Evolutionary conservation across 495 filamentous ascomycete species (phyloP).

Genomic region (Penicillium bialowiezense): DNA sequence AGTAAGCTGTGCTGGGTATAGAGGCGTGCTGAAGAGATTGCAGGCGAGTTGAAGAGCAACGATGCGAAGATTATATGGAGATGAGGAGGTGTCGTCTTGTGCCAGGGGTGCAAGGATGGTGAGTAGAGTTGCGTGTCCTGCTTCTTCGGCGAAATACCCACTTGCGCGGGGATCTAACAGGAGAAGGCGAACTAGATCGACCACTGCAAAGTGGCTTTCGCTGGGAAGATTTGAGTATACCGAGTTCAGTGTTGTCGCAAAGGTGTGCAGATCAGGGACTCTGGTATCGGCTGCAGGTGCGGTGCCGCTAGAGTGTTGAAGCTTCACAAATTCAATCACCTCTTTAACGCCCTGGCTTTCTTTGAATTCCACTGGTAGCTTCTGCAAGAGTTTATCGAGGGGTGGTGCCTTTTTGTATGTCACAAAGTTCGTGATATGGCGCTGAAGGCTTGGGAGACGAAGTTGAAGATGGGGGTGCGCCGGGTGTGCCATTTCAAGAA

Average conservation of each 20-base stretch:
- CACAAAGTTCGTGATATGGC: slow-evolving; percentile 60
- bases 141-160: slow-evolving; percentile 79
- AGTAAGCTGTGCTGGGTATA: slow-evolving; percentile 46
- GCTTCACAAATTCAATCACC: slow-evolving; percentile 64
- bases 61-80: slow-evolving; percentile 78
- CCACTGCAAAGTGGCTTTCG: slow-evolving; percentile 66
- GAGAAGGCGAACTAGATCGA: slow-evolving; percentile 77
- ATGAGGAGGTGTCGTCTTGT: slow-evolving; percentile 46
- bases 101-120: slow-evolving; percentile 55
- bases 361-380: slow-evolving; percentile 56
- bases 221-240: slow-evolving; percentile 25
- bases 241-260: slow-evolving; percentile 33
- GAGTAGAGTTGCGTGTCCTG: slow-evolving; percentile 58
- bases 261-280: slow-evolving; percentile 52
- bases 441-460: slow-evolving; percentile 65
- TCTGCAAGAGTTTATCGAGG: slow-evolving; percentile 76
- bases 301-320: slow-evolving; percentile 16
- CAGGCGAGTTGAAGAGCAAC: slow-evolving; percentile 67
- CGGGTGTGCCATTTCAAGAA: slow-evolving; percentile 75
- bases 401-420: slow-evolving; percentile 78
- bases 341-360: slow-evolving; percentile 51
- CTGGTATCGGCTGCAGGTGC: slow-evolving; percentile 38
- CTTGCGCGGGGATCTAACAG: slow-evolving; percentile 82
- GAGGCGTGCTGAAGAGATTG: slow-evolving; percentile 58
- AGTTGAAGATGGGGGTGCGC: slow-evolving; percentile 72